Conservation (phyloP, 768 basidiomycete species). For the Jaapia argillacea region DNA sequence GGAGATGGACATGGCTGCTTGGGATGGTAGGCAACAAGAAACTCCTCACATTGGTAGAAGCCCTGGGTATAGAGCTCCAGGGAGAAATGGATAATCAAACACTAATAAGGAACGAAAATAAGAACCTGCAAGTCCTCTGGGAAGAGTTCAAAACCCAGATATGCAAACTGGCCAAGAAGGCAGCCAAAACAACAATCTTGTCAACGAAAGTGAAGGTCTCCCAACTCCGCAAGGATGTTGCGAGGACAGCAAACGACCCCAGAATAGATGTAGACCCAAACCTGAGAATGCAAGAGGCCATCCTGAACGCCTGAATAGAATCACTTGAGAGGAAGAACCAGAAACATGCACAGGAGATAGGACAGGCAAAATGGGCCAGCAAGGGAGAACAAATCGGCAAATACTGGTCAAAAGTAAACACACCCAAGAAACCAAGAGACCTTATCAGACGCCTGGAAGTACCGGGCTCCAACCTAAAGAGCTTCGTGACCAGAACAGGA, state of each 20-base stretch:
- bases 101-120: neutral
- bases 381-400: conserved; percentile 11
- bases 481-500: conserved; percentile 1
- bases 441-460: conserved; percentile 9
- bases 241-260: neutral
- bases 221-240: neutral
- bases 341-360: neutral
- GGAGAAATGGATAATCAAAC: neutral
- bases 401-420: conserved; percentile 12
- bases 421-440: conserved; percentile 8
- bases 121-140: conserved; percentile 7
- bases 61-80: conserved; percentile 1
- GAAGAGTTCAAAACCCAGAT: conserved; percentile 4
- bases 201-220: neutral
- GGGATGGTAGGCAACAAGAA: conserved; percentile 2
- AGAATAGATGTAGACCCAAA: neutral
- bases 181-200: conserved; percentile 1
- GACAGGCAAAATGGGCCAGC: neutral
- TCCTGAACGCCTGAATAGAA: neutral
- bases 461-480: neutral
- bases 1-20: conserved; percentile 6
- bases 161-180: neutral
- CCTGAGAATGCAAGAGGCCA: neutral
- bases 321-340: conserved; percentile 3
- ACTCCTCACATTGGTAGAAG: neutral